Evolutionary conservation across 352 stramenopile genomes (phyloP), one percentile per base, ranked within the genome.

Genomic region (Phytopythium montanum): DNA sequence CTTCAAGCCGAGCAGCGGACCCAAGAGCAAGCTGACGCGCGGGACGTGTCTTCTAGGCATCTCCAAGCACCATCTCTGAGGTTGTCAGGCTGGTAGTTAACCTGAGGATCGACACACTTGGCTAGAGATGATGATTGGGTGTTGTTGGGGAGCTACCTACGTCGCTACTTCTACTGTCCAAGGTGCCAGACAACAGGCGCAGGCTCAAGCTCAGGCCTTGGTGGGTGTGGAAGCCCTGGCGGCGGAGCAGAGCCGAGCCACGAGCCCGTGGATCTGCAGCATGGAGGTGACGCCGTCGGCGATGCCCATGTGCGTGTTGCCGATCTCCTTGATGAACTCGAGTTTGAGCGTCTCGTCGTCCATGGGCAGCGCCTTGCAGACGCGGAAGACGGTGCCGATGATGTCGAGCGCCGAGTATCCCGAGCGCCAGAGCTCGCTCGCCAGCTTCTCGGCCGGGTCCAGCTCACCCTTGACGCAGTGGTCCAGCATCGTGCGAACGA

Each of bases 361-460:
- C 79, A 96, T 92, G 7, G 85, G 65, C 58, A 87, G 73, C 33
- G 78, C 78, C 73, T 98, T 98, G 64, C 81, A 90, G 16, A 99
- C 96, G 61, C 97, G 94, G 75, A 99, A 99, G 36, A 99, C 60
- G 0, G 97, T 99, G 46, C 91, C 92, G 65, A 99, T 98, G 69
- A 99, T 99, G 75, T 99, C 97, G 55, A 91, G 88, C 14, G 94
- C 89, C 56, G 90, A 96, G 79, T 99, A 99, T 1, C 97, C 97
- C 3, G 81, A 88, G 49, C 85, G 78, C 80, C 80, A 93, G 6
- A 96, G 73, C 34, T 65, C 65, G 14, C 85, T 66, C 1, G 92
- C 82, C 28, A 91, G 73, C 28, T 87, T 77, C 56, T 95, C 82
- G 0, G 95, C 96, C 14, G 68, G 57, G 41, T 89, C 77, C 4